phyloP scores from a whole-genome alignment of 2,329 filamentous ascomycete genomes.

The Alternaria novae-zelandiae region DNA sequence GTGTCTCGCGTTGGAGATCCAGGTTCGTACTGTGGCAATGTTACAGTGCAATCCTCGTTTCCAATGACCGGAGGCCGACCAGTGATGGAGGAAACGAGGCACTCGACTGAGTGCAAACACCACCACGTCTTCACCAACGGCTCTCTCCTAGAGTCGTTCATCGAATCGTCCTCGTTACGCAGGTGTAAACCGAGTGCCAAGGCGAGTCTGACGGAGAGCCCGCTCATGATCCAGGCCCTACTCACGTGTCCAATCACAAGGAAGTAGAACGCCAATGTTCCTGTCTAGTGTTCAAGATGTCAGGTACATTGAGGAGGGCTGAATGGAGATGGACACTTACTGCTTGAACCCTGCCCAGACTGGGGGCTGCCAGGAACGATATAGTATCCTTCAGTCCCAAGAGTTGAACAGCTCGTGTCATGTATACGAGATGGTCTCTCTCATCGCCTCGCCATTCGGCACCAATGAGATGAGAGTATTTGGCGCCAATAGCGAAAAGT shows the following conservation, averaged over 20 bases:
- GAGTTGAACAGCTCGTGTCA: slow-evolving; percentile 39
- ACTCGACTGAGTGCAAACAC: slow-evolving; percentile 48
- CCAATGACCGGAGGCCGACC: slow-evolving; percentile 48
- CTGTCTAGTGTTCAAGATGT: slow-evolving; percentile 17
- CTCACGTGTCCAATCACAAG: slow-evolving; percentile 35
- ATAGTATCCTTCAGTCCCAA: slow-evolving; percentile 26
- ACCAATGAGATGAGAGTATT: slow-evolving; percentile 43
- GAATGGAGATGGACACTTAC: slow-evolving; percentile 29
- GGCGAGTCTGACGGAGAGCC: slow-evolving; percentile 47
- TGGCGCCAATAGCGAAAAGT: slow-evolving; percentile 52
- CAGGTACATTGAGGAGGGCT: neutral
- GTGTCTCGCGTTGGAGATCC: neutral
- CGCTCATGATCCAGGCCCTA: slow-evolving; percentile 46
- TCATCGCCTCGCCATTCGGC: slow-evolving; percentile 36
- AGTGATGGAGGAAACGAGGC: slow-evolving; percentile 46
- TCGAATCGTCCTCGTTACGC: slow-evolving; percentile 40
- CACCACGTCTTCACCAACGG: slow-evolving; percentile 49
- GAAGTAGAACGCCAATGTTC: slow-evolving; percentile 35
- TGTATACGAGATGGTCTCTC: slow-evolving; percentile 49
- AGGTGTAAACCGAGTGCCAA: slow-evolving; percentile 49
- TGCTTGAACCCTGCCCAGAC: slow-evolving; percentile 48
- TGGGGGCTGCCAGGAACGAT: slow-evolving; percentile 36
- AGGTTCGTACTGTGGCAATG: slow-evolving; percentile 26
- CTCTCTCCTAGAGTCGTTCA: slow-evolving; percentile 37
- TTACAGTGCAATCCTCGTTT: slow-evolving; percentile 40